These are phyloP conservation scores for Leishmania amazonensis DNA, from an alignment of 208 protist genomes.

Conservation along the genomic window DNA sequence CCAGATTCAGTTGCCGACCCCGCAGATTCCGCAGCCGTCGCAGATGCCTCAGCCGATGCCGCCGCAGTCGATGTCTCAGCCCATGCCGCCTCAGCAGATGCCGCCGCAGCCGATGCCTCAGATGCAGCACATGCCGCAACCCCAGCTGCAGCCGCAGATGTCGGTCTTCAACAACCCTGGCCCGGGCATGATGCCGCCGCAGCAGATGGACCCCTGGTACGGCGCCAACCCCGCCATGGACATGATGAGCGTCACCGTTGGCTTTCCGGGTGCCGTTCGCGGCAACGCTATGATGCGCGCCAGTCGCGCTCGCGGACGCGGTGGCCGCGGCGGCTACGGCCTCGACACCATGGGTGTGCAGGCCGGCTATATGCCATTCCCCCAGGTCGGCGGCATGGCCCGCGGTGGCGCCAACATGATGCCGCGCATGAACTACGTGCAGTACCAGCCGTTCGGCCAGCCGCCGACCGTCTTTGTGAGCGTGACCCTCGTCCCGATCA, in stretches of 20 bases:
- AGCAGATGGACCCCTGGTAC: conserved; percentile 31
- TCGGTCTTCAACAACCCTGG: conserved; percentile 35
- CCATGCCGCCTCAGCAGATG: conserved; percentile 4
- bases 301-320: conserved; percentile 32
- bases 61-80: conserved; percentile 15
- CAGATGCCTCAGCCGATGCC: conserved; percentile 10
- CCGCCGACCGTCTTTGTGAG: conserved; percentile 76
- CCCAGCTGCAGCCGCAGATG: conserved; percentile 6
- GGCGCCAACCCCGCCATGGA: conserved; percentile 25
- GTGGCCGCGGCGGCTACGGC: conserved; percentile 36
- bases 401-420: conserved; percentile 40
- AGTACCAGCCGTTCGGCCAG: conserved; percentile 33
- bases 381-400: conserved; percentile 25
- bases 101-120: conserved; percentile 26
- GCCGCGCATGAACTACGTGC: conserved; percentile 36
- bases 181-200: conserved; percentile 25
- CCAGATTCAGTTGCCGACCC: conserved; percentile 15
- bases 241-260: conserved; percentile 31
- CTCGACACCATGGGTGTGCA: conserved; percentile 43
- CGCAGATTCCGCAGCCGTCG: conserved; percentile 23
- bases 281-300: conserved; percentile 29
- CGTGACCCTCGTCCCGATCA: conserved; percentile 73
- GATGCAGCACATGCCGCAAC: conserved; percentile 2
- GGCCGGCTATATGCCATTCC: conserved; percentile 18
- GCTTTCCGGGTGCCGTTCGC: conserved; percentile 17